A percentile compares a stretch with the other conserved stretches of the same genome.
Conservation (phyloP, 768 basidiomycete species). For the Suillus subaureus region DNA sequence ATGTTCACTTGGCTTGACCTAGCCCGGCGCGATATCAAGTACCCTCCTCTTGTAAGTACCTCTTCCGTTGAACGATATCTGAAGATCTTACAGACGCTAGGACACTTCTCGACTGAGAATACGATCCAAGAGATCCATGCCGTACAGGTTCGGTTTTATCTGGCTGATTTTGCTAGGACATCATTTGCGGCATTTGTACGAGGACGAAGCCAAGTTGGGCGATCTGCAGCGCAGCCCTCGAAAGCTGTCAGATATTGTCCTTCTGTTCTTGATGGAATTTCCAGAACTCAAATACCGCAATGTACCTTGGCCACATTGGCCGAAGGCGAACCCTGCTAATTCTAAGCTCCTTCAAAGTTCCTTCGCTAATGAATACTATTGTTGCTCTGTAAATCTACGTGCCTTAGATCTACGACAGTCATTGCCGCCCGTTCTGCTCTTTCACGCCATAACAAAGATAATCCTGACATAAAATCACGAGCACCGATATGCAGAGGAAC, state of each 20-base stretch:
- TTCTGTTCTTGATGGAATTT: background rate
- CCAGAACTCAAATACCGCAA: background rate
- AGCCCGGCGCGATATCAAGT: background rate
- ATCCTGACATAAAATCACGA: background rate
- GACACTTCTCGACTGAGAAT: background rate
- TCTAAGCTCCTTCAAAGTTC: background rate
- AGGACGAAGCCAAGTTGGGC: background rate
- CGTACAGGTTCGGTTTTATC: slow-evolving; percentile 26
- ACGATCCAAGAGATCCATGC: background rate
- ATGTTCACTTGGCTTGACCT: background rate
- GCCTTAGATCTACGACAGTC: background rate
- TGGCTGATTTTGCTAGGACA: slow-evolving; percentile 20
- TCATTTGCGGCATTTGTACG: slow-evolving; percentile 21
- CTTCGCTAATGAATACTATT: background rate
- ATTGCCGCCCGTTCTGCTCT: background rate
- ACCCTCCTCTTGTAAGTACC: background rate
- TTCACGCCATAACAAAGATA: background rate
- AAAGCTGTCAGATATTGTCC: background rate
- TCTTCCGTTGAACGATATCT: background rate
- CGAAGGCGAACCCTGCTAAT: background rate
- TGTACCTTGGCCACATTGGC: background rate
- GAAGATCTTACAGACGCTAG: slow-evolving; percentile 48
- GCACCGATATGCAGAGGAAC: background rate
- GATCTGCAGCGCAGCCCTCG: background rate
- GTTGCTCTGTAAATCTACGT: background rate